Evolutionary conservation across 352 stramenopile genomes (phyloP), one percentile per base, ranked within the genome.

Genomic region (Pythium utonaiense): DNA sequence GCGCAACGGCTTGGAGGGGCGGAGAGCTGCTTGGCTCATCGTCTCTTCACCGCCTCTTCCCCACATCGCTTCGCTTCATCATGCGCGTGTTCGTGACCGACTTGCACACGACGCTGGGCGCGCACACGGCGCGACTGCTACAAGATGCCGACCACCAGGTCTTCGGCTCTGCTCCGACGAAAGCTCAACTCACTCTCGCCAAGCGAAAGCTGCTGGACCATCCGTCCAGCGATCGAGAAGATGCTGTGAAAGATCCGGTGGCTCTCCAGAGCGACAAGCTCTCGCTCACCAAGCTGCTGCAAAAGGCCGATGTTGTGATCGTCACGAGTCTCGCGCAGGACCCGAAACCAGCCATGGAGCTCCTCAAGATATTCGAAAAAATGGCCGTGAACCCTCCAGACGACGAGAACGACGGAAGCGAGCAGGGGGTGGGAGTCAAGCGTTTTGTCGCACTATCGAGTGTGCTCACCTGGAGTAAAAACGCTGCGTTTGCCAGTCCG

Each of bases 11-110:
- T 19, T 47, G 40, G 40, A 47, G 40, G 40, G 40, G 40, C 17
- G 40, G 24, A 17, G n/a, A 19, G 17, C 25, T 19, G 5, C n/a
- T 13, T 47, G 1, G 40, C n/a, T n/a, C 57, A 10, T 33, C 28
- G 28, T 59, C 64, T 69, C 60, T 62, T 69, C 59, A 71, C 62
- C 25, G 45, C 30, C 16, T 51, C 14, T 33, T 34, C 48, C 28
- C 38, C 45, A 16, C 25, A 13, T 13, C 12, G n/a, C 16, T 13
- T 47, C 14, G 14, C 10, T 14, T 16, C 33, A 62, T 13, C 38
- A 90, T 89, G 82, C 80, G 80, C 45, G 74, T 93, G 57, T 91
- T 93, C 67, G 76, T 93, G 64, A 73, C 78, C 14, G 77, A 90
- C 50, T 63, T 93, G 51, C 70, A 76, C 28, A 86, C 80, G 25